These are phyloP conservation scores for Paecilomyces niveus DNA, from an alignment of 2,329 filamentous ascomycete species.

Conservation along the genomic window DNA sequence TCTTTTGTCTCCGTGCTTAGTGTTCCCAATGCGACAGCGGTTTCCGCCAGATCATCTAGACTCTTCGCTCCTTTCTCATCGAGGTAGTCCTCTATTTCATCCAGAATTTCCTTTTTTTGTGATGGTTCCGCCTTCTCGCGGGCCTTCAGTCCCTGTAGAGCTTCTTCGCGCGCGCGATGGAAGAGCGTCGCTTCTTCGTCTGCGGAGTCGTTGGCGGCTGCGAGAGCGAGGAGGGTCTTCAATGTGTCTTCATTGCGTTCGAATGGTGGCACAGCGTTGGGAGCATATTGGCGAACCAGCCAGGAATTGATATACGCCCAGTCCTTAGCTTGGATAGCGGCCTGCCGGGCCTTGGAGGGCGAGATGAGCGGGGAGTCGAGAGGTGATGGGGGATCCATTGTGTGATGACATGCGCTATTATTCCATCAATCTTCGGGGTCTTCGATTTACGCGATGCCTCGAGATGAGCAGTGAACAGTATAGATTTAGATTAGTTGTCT, in stretches of 20 bases:
- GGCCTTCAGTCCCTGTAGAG: conserved; percentile 22
- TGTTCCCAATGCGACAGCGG: conserved; percentile 46
- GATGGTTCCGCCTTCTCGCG: conserved; percentile 21
- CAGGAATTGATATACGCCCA: conserved; percentile 85
- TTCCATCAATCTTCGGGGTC: background rate
- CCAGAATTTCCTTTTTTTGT: conserved; percentile 40
- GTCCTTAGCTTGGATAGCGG: conserved; percentile 77
- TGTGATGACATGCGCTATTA: background rate
- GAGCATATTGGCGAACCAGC: conserved; percentile 64
- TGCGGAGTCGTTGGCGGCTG: conserved; percentile 67
- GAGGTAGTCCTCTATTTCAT: conserved; percentile 49
- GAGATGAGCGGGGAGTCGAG: conserved; percentile 47
- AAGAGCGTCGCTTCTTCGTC: conserved; percentile 31
- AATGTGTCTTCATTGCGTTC: conserved; percentile 84
- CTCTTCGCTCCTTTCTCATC: conserved; percentile 46
- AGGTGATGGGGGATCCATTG: conserved; percentile 8
- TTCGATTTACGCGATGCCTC: background rate
- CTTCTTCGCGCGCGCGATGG: conserved; percentile 31
- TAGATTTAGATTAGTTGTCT: background rate
- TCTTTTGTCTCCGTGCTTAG: conserved; percentile 42
- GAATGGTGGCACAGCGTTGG: conserved; percentile 60
- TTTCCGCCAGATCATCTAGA: conserved; percentile 52
- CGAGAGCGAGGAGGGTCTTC: conserved; percentile 64
- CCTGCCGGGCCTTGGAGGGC: conserved; percentile 61
- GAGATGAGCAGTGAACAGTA: background rate